These are phyloP conservation scores for Luffa aegyptiaca DNA, from an alignment of 306 rosid genomes.

Conservation along the genomic window DNA sequence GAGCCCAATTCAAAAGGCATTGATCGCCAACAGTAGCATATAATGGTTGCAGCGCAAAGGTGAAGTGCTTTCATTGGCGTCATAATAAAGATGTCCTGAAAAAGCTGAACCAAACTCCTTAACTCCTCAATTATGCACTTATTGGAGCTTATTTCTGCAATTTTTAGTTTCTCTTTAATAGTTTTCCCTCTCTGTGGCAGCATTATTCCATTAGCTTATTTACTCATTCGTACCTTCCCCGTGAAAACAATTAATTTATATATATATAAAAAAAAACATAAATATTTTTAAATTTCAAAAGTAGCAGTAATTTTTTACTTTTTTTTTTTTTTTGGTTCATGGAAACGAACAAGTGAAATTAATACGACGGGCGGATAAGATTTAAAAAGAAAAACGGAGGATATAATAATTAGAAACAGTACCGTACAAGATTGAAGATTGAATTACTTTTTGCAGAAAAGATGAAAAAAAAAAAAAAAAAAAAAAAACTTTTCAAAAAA, in stretches of 20 bases:
- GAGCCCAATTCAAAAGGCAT: background rate
- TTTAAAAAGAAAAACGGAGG: background rate
- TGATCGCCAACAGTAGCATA: background rate
- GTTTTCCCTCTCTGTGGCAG: background rate
- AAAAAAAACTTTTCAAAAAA: no score
- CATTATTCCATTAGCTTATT: background rate
- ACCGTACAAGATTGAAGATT: background rate
- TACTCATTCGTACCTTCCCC: background rate
- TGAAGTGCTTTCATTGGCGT: background rate
- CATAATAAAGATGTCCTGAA: slow-evolving; percentile 2
- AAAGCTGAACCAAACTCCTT: slow-evolving; percentile 7
- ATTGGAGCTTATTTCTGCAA: background rate
- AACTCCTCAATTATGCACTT: background rate
- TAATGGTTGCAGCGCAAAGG: background rate
- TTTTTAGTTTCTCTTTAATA: background rate
- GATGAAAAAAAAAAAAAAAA: background rate
- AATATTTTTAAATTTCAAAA: background rate
- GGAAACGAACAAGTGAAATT: background rate
- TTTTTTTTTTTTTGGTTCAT: background rate
- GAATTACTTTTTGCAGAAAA: background rate
- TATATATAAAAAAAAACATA: background rate
- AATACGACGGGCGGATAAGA: background rate
- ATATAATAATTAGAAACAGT: background rate
- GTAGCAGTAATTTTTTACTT: no score
- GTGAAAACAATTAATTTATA: background rate